These are phyloP conservation scores for Protomyces gravidus DNA, from an alignment of 1,139 yeast species.

Conservation along the genomic window DNA sequence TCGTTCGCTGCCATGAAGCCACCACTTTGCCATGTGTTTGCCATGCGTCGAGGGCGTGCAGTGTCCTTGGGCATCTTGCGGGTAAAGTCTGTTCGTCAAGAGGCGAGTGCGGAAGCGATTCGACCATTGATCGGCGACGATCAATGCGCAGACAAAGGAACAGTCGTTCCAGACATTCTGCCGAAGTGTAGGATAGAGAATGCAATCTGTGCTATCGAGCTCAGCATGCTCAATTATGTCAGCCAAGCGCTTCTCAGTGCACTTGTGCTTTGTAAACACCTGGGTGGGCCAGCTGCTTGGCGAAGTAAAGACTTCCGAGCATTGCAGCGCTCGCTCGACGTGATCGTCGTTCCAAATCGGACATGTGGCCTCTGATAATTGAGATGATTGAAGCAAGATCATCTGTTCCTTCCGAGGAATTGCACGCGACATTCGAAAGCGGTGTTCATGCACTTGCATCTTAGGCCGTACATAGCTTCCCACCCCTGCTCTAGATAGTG, in stretches of 20 bases:
- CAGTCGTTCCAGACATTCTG: constrained; percentile 68
- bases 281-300: constrained; percentile 10
- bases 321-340: neutral
- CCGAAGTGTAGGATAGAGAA: constrained; percentile 40
- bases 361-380: constrained; percentile 26
- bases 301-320: neutral
- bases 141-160: constrained; percentile 65
- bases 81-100: constrained; percentile 35
- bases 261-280: neutral
- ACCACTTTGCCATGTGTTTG: constrained; percentile 46
- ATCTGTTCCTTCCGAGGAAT: constrained; percentile 28
- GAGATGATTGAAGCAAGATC: constrained; percentile 31
- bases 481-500: neutral
- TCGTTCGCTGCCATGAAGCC: constrained; percentile 60
- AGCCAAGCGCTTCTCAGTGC: neutral
- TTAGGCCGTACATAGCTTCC: neutral
- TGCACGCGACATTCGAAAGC: neutral
- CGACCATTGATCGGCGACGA: constrained; percentile 42
- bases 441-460: neutral
- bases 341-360: constrained; percentile 32
- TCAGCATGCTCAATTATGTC: neutral
- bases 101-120: constrained; percentile 24
- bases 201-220: neutral
- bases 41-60: constrained; percentile 37
- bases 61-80: constrained; percentile 35